Conservation (phyloP, 2,329 filamentous ascomycete species). For the Cladosporium velox region DNA sequence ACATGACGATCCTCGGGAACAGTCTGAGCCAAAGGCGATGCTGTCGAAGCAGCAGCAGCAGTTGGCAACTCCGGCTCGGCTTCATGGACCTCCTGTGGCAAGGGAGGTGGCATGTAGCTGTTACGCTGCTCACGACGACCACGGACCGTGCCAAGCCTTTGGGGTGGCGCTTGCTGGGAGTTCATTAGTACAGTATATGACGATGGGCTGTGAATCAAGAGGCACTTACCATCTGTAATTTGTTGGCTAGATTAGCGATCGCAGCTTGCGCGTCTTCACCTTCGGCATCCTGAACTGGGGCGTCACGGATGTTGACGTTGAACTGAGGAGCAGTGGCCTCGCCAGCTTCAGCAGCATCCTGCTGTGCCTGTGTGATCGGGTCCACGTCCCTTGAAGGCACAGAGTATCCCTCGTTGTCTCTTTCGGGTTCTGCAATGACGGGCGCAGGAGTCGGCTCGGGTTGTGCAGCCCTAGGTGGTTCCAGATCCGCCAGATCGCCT, state of each 20-base stretch:
- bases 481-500: slow-evolving; percentile 37
- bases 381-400: slow-evolving; percentile 65
- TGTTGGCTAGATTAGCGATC: slow-evolving; percentile 73
- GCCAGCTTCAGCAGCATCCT: slow-evolving; percentile 54
- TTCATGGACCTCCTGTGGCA: slow-evolving; percentile 8
- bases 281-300: slow-evolving; percentile 75
- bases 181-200: slow-evolving; percentile 25
- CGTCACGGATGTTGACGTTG: slow-evolving; percentile 77
- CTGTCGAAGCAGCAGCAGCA: slow-evolving; percentile 19
- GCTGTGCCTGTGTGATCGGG: slow-evolving; percentile 68
- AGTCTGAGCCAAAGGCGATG: not conserved
- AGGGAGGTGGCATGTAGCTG: slow-evolving; percentile 59
- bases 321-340: slow-evolving; percentile 65
- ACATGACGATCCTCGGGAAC: not conserved
- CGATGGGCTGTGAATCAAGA: not conserved
- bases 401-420: slow-evolving; percentile 73
- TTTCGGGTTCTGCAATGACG: slow-evolving; percentile 14
- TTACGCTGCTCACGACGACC: slow-evolving; percentile 90
- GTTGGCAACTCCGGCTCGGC: slow-evolving; percentile 15
- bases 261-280: slow-evolving; percentile 69
- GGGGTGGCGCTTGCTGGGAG: slow-evolving; percentile 58
- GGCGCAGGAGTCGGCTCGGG: slow-evolving; percentile 22
- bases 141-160: slow-evolving; percentile 69
- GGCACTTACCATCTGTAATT: slow-evolving; percentile 60
- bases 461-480: slow-evolving; percentile 34